Base-by-base conservation (phyloP, 495 filamentous ascomycete genomes). In the Mytilinidion resinicola region DNA sequence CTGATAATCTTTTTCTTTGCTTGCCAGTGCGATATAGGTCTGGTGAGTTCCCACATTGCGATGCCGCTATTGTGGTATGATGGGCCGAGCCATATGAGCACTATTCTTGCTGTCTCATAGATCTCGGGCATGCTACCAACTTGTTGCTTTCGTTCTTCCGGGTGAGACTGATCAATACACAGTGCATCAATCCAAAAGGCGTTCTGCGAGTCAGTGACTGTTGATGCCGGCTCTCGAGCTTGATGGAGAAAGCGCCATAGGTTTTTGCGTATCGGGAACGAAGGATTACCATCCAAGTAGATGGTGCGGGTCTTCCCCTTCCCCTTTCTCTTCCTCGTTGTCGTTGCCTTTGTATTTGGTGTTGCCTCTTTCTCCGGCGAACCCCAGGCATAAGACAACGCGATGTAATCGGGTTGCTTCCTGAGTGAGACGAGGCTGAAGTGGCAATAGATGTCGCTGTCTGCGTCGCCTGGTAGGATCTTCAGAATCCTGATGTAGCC, bases 81-180 rank as follows among this genome's bases (percentile, higher is more conserved):
- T 42, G 39, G 39, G 39, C 67, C 66, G 14, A 70, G 52, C 66
- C 67, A 70, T 20, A 64, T 56, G 34, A 58, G 41, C 15, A 58
- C 55, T 30, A 51, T 37, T 7, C 21, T 25, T 30, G 63, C 59
- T 11, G 34, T 25, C 19, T 53, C 19, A 51, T 70, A 68, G 36
- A 70, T 67, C 8, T 53, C 41, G 3, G 54, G 14, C 67, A 70
- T 70, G 10, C 59, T 11, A n/a, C 11, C 19, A 7, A 69, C 56
- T 30, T 69, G 67, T 12, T 49, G 19, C 6, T 35, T 41, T 15
- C 48, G n/a, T 35, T 69, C 67, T 4, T 59, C 43, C 6, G 34
- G 9, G 35, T 65, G 48, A 9, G 20, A 34, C 48, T 65, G 62
- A 37, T 65, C 36, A 53, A 65, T 65, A 46, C 61, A 65, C 14